Evolutionary conservation across 164 flowering plant species (phyloP), one percentile per base, ranked within the genome.

Genomic region (Macadamia tetraphylla): DNA sequence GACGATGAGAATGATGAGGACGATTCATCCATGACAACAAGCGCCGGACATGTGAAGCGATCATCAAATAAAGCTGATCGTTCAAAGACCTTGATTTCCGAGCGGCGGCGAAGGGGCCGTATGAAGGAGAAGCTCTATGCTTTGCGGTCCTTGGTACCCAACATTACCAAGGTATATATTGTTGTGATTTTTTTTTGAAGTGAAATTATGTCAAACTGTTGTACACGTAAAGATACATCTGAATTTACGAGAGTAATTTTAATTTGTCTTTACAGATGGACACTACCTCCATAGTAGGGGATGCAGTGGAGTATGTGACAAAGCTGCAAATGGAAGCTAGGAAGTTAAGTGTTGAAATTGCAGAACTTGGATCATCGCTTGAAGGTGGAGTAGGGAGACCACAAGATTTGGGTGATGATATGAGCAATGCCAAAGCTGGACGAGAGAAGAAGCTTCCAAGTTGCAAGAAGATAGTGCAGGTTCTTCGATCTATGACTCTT

Each of bases 211-310:
- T 23, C 23, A 23, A 23, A 23, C 23, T 23, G 23, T 23, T 23
- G 23, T 23, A 23, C 23, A 0, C 23, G 23, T 23, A 23, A 23
- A 23, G 23, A 23, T 23, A 23, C 23, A 23, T 23, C 23, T 23
- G 23, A 23, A 23, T 23, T 23, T 23, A 23, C 23, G 23, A 23
- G 23, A 23, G 0, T 23, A 23, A 23, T 23, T 43, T 43, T 43
- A 5, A 9, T 6, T 43, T 43, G 6, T 43, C 23, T 23, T 23
- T 78, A 78, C 78, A 92, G 98, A 92, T 92, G 98, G 98, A 92
- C 62, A 92, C 86, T 76, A 95, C 98, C 9, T 92, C 98, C 7
- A 92, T 90, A n/a, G 79, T 92, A 62, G 98, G 92, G 58, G 98
- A 92, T 67, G 98, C 98, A 5, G 85, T 81, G 3, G 53, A 70